Percentiles rank a stretch among this genome's conserved stretches.
phyloP scores from a whole-genome alignment of 1,139 yeast genomes.

The Yamadazyma taylorii region DNA sequence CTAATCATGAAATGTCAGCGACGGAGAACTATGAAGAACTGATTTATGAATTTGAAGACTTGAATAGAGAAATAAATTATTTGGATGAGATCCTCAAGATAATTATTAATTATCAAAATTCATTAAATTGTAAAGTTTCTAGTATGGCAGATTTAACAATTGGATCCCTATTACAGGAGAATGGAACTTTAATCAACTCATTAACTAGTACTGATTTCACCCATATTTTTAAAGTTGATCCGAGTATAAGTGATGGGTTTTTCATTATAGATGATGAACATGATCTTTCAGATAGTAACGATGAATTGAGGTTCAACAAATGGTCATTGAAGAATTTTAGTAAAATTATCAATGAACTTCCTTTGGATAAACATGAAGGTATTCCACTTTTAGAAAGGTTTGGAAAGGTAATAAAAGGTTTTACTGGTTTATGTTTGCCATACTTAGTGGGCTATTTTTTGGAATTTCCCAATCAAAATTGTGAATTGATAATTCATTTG shows the following conservation, averaged over 20 bases:
- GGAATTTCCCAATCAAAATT: conserved; percentile 6
- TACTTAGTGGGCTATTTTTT: conserved; percentile 8
- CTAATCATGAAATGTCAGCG: background rate
- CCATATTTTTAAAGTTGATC: background rate
- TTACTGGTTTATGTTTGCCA: conserved; percentile 5
- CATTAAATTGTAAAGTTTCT: background rate
- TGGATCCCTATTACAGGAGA: conserved; percentile 4
- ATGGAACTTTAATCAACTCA: background rate
- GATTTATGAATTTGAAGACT: conserved; percentile 9
- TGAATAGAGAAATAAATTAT: background rate
- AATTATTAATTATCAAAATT: conserved; percentile 4
- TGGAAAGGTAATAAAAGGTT: background rate
- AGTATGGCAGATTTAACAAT: conserved; percentile 9
- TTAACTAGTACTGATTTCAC: background rate
- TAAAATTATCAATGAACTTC: background rate
- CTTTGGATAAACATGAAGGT: background rate
- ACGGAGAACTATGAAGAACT: background rate
- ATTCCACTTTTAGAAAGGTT: background rate
- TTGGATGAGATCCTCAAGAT: conserved; percentile 4
- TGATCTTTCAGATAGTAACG: no score
- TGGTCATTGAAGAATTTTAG: background rate
- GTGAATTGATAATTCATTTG: conserved; percentile 3
- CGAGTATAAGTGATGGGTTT: background rate
- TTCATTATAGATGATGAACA: background rate
- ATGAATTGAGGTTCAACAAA: background rate